Evolutionary conservation across 2,329 filamentous ascomycete species (phyloP).

Genomic region (Tolypocladium tundrense): DNA sequence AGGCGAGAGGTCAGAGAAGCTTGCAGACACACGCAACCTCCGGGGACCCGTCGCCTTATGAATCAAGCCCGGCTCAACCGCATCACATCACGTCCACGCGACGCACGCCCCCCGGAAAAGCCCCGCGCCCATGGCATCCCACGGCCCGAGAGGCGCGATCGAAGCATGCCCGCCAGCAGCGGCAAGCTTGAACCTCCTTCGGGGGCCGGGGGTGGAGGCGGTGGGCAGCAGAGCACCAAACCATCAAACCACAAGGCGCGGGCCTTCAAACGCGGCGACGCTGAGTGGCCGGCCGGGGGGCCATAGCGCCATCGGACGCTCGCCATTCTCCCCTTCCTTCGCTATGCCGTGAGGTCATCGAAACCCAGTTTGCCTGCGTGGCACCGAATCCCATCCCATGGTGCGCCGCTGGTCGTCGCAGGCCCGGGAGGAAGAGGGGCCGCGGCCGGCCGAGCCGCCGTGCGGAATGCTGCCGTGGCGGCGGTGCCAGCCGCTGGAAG

Average conservation of each 20-base stretch:
- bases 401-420: not conserved
- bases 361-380: not conserved
- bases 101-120: conserved; percentile 7
- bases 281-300: not conserved
- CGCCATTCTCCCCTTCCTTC: not conserved
- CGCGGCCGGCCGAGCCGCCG: conserved; percentile 1
- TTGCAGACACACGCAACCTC: not conserved
- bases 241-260: not conserved
- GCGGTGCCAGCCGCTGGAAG: conserved; percentile 27
- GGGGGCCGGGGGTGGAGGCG: not conserved
- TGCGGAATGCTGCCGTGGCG: conserved; percentile 13
- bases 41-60: not conserved
- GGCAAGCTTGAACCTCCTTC: not conserved
- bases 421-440: not conserved
- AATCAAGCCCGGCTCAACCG: not conserved
- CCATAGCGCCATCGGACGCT: not conserved
- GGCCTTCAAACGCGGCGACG: not conserved
- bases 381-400: not conserved
- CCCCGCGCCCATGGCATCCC: conserved; percentile 10
- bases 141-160: conserved; percentile 7
- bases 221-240: not conserved
- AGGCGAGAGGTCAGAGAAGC: not conserved
- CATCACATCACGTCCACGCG: not conserved
- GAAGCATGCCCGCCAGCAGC: not conserved
- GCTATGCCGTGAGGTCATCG: not conserved